Evolutionary conservation across 352 stramenopile genomes (phyloP), one percentile per base, ranked within the genome.

Genomic region (Pythium phragmitis): DNA sequence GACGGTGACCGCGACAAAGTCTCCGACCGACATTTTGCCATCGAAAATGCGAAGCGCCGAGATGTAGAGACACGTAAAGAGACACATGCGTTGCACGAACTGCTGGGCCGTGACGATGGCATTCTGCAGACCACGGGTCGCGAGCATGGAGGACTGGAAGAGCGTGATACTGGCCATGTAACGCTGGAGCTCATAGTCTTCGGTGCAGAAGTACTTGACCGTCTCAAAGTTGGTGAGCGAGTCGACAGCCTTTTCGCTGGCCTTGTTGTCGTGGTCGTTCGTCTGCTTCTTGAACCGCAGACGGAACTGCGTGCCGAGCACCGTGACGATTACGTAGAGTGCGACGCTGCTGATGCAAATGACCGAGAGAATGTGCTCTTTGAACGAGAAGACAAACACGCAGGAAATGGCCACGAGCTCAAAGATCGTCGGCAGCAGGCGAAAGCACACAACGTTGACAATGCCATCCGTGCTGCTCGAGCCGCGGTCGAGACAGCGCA

Each of bases 211-310:
- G 64, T 98, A 97, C 71, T 99, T 99, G 61, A 99, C 95, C 0
- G 93, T 98, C 73, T 99, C 96, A 67, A 98, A 99, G 64, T 99
- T 98, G 16, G 97, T 86, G n/a, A 99, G 76, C n/a, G 82, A 97
- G 70, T 99, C 97, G 2, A 97, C 97, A 2, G 91, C 84, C 51
- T 96, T 96, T 63, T 99, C 96, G 65, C 98, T 96, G 46, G 87
- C 97, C 57, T 98, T 87, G 78, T 99, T 99, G 70, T 99, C 96
- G 71, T 98, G 87, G 43, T 95, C 77, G 63, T 97, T 97, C 2
- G 87, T 96, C 60, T 91, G 72, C 49, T 98, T 98, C 56, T 98
- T 94, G 71, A 98, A 99, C 62, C 36, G 82, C 62, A 72, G 90
- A 54, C 60, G 83, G 45, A 89, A 74, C 11, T 79, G 75, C 30